Conservation (phyloP, 2,329 filamentous ascomycete species). For the Pseudocercospora fuligena region DNA sequence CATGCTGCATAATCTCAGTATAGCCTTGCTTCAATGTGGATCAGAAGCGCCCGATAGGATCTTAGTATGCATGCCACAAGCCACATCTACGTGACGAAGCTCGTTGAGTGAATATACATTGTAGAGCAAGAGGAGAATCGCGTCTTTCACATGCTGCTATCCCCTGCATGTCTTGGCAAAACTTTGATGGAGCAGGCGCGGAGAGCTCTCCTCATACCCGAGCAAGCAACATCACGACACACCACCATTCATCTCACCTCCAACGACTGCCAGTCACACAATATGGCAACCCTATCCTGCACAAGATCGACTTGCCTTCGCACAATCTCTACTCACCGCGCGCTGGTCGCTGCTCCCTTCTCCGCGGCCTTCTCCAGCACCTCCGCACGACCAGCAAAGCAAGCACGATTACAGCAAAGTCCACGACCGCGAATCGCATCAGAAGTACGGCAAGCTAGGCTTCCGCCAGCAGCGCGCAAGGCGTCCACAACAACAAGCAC, state of each 20-base stretch:
- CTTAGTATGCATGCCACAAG: no score
- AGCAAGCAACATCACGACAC: background rate
- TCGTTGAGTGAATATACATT: background rate
- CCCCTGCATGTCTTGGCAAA: slow-evolving; percentile 4
- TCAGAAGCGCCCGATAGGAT: no score
- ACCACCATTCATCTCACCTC: background rate
- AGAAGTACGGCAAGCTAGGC: background rate
- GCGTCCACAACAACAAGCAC: slow-evolving; percentile 12
- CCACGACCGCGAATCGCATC: slow-evolving; percentile 11
- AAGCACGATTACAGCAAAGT: slow-evolving; percentile 6
- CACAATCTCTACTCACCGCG: background rate
- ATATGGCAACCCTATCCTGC: slow-evolving; percentile 23
- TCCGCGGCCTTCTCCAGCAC: slow-evolving; percentile 16
- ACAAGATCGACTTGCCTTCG: slow-evolving; percentile 19
- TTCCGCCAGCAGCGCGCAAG: background rate
- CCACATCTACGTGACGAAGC: no score
- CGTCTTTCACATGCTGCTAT: background rate
- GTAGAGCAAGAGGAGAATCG: background rate
- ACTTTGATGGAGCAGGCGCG: background rate
- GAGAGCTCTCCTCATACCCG: slow-evolving; percentile 1
- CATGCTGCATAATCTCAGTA: no score
- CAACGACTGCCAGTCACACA: background rate
- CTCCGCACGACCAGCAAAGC: slow-evolving; percentile 11
- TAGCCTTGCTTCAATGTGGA: no score
- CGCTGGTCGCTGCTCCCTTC: slow-evolving; percentile 9